Percentiles rank a stretch among this genome's conserved stretches.
Conservation (phyloP, 106 monocot genomes). For the Dactylorhiza incarnata region DNA sequence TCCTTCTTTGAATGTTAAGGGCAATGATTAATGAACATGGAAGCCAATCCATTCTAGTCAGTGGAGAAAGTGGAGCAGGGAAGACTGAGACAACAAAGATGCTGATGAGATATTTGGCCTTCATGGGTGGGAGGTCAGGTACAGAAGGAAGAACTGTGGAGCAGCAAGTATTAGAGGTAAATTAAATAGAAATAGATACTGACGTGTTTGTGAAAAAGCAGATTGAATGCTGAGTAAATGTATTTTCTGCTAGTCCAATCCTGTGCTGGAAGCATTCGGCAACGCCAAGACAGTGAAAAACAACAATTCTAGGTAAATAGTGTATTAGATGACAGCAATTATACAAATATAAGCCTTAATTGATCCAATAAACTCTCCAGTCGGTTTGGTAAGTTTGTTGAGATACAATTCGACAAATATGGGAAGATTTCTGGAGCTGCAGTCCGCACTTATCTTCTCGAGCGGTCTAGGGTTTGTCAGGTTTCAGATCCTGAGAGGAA, state of each 20-base stretch:
- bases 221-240: background rate
- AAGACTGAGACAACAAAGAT: constrained; percentile 98
- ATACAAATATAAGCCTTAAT: background rate
- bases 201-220: background rate
- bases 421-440: constrained; percentile 98
- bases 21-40: constrained; percentile 81
- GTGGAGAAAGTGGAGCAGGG: constrained; percentile 95
- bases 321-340: constrained; percentile 3
- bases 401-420: constrained; percentile 92
- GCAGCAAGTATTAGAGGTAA: constrained; percentile 95
- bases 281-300: constrained; percentile 95
- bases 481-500: constrained; percentile 93
- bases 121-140: constrained; percentile 84
- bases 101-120: constrained; percentile 96
- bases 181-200: background rate
- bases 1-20: constrained; percentile 21
- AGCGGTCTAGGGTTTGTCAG: constrained; percentile 89
- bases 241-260: constrained; percentile 62
- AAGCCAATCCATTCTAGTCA: constrained; percentile 88
- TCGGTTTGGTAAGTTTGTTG: constrained; percentile 96
- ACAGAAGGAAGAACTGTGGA: constrained; percentile 90
- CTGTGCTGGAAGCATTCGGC: constrained; percentile 94
- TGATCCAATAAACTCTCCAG: constrained; percentile 21
- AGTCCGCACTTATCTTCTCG: constrained; percentile 84
- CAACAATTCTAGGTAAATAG: constrained; percentile 84